Base-by-base conservation (phyloP, 1,284 basidiomycete genomes). In the Mycena citricolor region DNA sequence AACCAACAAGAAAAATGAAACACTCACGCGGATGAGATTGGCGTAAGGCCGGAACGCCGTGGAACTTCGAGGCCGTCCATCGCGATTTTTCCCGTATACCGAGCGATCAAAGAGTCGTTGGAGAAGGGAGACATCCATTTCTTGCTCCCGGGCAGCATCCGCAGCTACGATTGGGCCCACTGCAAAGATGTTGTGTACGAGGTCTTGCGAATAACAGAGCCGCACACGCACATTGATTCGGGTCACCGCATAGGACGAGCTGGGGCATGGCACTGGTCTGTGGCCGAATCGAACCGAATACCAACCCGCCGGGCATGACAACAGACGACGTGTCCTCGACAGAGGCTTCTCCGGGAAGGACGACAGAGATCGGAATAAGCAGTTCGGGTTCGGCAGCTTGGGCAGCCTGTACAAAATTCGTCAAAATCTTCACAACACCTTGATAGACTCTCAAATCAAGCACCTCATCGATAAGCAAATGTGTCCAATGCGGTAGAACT, bases 341-440 rank as follows among this genome's bases (percentile, higher is more conserved):
- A n/a, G n/a, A n/a, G n/a, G n/a, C n/a, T n/a, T n/a, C n/a, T n/a
- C n/a, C n/a, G 1, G 39, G 50, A 19, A 42, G 33, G 20, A 73
- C 68, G 4, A 72, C 70, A 3, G 70, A 71, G 13, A 73, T 71
- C 2, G 72, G 70, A 14, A 73, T 64, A 28, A 68, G 52, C 19
- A 73, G 62, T 47, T 73, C 72, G 5, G 72, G 72, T 49, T 74
- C 72, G 12, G 69, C 70, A 6, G 69, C 71, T 64, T 74, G 71
- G 4, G 70, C 72, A 16, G 71, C 71, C 70, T 73, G 48, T 4
- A 35, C 10, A 11, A 8, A 22, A 21, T 39, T 17, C 28, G 30
- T 32, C 8, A 35, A 28, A 16, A n/a, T n/a, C n/a, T n/a, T n/a
- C n/a, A 44, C 35, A 38, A n/a, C 20, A 24, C 23, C 13, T 17